Evolutionary conservation across 179 eudicot species (phyloP), one percentile per base, ranked within the genome.

Genomic region (Patellifolia procumbens): DNA sequence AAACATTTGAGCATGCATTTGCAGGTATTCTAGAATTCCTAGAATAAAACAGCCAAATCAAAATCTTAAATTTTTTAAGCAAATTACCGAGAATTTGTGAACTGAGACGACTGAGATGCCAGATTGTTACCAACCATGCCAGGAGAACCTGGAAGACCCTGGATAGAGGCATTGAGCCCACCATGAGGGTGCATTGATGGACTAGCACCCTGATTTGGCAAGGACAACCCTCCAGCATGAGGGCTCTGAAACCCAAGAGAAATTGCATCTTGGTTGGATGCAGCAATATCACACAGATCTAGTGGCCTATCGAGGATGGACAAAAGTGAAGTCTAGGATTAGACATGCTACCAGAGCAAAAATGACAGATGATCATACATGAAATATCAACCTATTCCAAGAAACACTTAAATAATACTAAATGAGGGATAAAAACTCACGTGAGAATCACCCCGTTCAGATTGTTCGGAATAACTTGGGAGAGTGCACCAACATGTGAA

Each of bases 401-500:
- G 15, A 34, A 52, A 22, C 48, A 52, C 48, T n/a, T 20, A 20
- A 72, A 31, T 43, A 53, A 60, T 29, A 29, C 71, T 19, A 4
- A 32, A 53, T 4, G n/a, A 66, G 51, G 67, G 37, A 48, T 20
- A 46, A 70, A 70, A 52, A 87, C 97, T 89, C 87, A 96, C 99
- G 96, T 91, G 68, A 93, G 83, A 78, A 83, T 78, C 83, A 88
- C 91, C 76, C 91, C 97, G 77, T 86, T 93, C 75, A 89, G 70
- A 81, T 90, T 90, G 81, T 91, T 93, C 55, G 97, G 97, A 82
- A 81, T 81, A 72, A 84, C 88, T 87, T 90, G 93, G 68, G 94
- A 88, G 70, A 95, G 91, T 65, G 98, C 93, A 79, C 74, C 17
- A 64, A 79, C 73, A 83, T 96, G 99, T 64, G 98, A 96, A 75